Percentiles rank a stretch among this genome's conserved stretches.
phyloP scores from a whole-genome alignment of 2,329 filamentous ascomycete genomes.

The Pseudogymnoascus sp. region DNA sequence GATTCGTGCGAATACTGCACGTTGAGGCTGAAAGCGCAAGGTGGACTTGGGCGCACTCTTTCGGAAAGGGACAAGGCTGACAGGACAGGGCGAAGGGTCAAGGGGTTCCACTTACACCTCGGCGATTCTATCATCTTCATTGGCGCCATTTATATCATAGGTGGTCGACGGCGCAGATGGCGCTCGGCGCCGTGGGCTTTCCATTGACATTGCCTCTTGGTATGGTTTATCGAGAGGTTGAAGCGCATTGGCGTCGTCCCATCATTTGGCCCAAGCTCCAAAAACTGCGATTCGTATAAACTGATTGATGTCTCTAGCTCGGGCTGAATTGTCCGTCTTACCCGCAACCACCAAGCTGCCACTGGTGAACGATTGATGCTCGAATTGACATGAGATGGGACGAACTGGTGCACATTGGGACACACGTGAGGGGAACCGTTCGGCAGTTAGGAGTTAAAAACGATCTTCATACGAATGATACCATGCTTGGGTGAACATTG shows the following conservation, averaged over 20 bases:
- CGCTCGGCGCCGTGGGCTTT: not conserved
- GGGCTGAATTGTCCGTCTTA: not conserved
- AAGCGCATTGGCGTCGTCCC: not conserved
- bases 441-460: conserved; percentile 7
- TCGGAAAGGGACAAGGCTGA: not conserved
- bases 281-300: not conserved
- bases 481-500: conserved; percentile 1
- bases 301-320: not conserved
- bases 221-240: conserved; percentile 2
- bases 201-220: not conserved
- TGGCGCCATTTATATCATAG: not conserved
- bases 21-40: not conserved
- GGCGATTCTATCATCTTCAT: not conserved
- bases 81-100: not conserved
- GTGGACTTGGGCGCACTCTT: not conserved
- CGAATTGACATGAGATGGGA: conserved; percentile 1
- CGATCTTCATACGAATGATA: conserved; percentile 5
- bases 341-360: conserved; percentile 1
- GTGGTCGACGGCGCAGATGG: not conserved
- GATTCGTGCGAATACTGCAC: not conserved
- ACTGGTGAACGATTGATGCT: conserved; percentile 4
- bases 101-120: not conserved
- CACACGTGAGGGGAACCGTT: conserved; percentile 1
- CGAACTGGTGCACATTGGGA: not conserved
- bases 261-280: not conserved